Conservation (phyloP, 306 rosid species). For the Lotus japonicus region DNA sequence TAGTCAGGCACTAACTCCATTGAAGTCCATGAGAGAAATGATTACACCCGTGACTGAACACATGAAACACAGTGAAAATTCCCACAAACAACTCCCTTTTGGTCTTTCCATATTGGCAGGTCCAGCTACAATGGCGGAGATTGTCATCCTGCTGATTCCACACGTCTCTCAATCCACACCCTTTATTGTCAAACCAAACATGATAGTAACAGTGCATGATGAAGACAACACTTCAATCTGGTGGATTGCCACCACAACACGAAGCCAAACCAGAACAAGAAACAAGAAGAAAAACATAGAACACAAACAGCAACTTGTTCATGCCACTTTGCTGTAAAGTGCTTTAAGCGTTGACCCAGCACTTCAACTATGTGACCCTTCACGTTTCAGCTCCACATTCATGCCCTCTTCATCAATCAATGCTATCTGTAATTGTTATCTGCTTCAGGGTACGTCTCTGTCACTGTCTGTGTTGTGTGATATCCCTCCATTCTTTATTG, state of each 20-base stretch:
- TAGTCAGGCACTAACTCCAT: conserved; percentile 34
- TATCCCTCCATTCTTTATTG: conserved; percentile 15
- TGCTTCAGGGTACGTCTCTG: conserved; percentile 28
- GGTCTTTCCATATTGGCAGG: conserved; percentile 33
- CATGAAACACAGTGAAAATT: background rate
- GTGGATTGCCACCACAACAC: conserved; percentile 20
- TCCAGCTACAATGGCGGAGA: conserved; percentile 42
- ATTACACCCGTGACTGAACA: conserved; percentile 32
- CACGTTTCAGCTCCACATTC: conserved; percentile 41
- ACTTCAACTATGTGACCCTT: conserved; percentile 27
- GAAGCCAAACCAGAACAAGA: background rate
- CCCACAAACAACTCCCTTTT: background rate
- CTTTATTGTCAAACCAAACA: conserved; percentile 26
- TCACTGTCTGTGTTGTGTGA: background rate
- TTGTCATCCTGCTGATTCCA: conserved; percentile 18
- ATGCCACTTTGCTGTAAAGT: conserved; percentile 47
- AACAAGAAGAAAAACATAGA: background rate
- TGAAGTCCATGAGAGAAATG: conserved; percentile 16
- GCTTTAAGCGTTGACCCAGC: conserved; percentile 40
- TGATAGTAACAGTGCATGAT: conserved; percentile 19
- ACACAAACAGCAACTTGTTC: background rate
- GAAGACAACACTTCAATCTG: conserved; percentile 1
- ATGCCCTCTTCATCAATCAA: conserved; percentile 43
- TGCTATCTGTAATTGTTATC: conserved; percentile 10
- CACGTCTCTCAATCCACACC: conserved; percentile 34